Percentiles rank a stretch among this genome's conserved stretches.
Conservation (phyloP, 306 rosid species). For the Lithocarpus polystachyus region DNA sequence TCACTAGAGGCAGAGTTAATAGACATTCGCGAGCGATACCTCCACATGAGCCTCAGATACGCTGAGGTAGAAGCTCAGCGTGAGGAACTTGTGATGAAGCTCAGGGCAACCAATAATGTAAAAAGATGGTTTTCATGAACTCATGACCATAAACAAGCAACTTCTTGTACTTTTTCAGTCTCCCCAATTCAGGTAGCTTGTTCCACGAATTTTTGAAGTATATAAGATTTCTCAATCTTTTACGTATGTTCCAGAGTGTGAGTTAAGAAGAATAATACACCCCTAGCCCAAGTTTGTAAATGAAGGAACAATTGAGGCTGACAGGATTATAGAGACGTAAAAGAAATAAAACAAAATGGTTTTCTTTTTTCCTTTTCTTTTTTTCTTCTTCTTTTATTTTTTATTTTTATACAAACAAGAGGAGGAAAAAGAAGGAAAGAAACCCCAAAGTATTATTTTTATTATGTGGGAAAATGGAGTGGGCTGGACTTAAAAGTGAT, state of each 20-base stretch:
- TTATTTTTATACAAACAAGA: too few relatives aligned
- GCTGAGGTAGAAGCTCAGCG: conserved; percentile 93
- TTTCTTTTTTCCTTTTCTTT: not conserved
- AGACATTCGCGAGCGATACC: conserved; percentile 83
- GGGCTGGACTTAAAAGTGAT: not conserved
- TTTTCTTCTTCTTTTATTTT: too few relatives aligned
- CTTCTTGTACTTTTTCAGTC: conserved; percentile 14
- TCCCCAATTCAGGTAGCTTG: conserved; percentile 38
- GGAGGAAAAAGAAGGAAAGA: too few relatives aligned
- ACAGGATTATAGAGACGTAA: not conserved
- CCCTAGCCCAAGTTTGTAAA: conserved; percentile 33
- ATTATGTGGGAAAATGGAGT: not conserved
- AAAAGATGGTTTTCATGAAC: conserved; percentile 67
- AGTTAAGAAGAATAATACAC: conserved; percentile 19
- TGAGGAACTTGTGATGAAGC: conserved; percentile 92
- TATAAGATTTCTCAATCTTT: conserved; percentile 27
- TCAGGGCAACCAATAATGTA: conserved; percentile 46
- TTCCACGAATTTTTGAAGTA: conserved; percentile 25
- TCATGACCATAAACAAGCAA: not conserved
- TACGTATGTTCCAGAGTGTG: conserved; percentile 15
- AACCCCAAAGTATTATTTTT: too few relatives aligned
- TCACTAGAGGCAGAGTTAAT: conserved; percentile 76
- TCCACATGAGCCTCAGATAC: conserved; percentile 85
- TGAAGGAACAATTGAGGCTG: conserved; percentile 29
- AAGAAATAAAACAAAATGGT: not conserved